A percentile compares a stretch with the other conserved stretches of the same genome.
Conservation (phyloP, 345 rosid genomes). For the Eucalyptus sp. region DNA sequence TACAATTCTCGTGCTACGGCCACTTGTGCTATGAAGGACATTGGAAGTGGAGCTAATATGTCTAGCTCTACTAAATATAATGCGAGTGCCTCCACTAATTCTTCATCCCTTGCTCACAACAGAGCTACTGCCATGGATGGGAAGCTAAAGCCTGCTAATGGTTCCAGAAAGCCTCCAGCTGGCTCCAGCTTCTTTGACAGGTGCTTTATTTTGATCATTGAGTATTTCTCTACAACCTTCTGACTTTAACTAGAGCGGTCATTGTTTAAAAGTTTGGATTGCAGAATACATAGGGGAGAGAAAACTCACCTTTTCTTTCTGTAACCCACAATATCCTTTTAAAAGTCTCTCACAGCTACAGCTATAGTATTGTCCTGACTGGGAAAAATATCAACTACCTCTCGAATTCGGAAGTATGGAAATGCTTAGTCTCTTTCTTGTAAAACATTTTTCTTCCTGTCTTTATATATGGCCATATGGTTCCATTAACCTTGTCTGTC, state of each 20-base stretch:
- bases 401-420: not conserved
- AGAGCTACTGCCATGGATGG: constrained; percentile 6
- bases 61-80: constrained; percentile 1
- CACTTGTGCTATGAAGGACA: not conserved
- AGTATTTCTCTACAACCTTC: not conserved
- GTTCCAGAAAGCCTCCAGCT: constrained; percentile 31
- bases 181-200: constrained; percentile 67
- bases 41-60: not conserved
- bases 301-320: not conserved
- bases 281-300: not conserved
- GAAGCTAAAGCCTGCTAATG: constrained; percentile 18
- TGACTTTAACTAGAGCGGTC: not conserved
- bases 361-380: not conserved
- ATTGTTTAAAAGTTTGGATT: not conserved
- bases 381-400: not conserved
- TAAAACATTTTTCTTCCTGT: not conserved
- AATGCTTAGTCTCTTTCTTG: not conserved
- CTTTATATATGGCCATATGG: not conserved
- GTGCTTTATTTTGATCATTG: constrained; percentile 12
- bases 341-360: not conserved
- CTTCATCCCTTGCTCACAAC: constrained; percentile 14
- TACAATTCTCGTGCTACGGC: not conserved
- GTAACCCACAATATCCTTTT: not conserved
- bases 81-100: constrained; percentile 10
- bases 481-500: not conserved